Evolutionary conservation across 1,284 basidiomycete species (phyloP), one percentile per base, ranked within the genome.

Genomic region (Cryptococcus sp.): DNA sequence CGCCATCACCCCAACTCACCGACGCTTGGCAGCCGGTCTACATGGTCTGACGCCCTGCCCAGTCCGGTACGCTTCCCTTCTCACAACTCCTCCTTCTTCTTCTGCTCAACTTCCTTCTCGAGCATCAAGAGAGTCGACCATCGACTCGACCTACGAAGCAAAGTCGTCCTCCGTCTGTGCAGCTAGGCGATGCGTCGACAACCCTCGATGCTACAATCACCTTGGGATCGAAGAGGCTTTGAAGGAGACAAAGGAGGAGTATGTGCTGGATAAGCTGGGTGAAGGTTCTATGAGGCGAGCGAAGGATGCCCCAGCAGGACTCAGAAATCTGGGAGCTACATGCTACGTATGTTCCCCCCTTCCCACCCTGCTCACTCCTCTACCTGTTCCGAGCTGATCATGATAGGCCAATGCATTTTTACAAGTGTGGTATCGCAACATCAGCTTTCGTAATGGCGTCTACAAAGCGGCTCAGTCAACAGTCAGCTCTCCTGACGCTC

Each of bases 241-340:
- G n/a, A 26, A 33, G 5, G 7, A 4, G 37, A 40, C 22, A 26
- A 82, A 52, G 79, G 82, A 61, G 69, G 73, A 18, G 69, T 78
- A 14, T 75, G 79, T 45, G 56, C 84, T 34, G 79, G 79, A 38
- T 57, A 72, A 26, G 77, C 85, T 67, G 82, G 86, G 38, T 56
- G 55, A 77, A 10, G 65, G 76, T 14, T 73, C 76, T 19, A 76
- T 81, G 59, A 75, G 81, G 50, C 71, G 75, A 26, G 37, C 5
- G 43, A 31, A 44, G 21, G 77, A 78, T 40, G 62, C 80, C 12
- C 90, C 88, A 18, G 84, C 91, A 18, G 90, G 91, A 19, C 72
- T 94, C 48, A 84, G 90, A 84, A 95, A 95, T 66, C 80, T 94
- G 16, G 91, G 91, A 12, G 91, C 91, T 12, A 94, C 91, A 4